A percentile compares a stretch with the other conserved stretches of the same genome.
Evolutionary conservation across 495 filamentous ascomycete species (phyloP).

Genomic region (Haplographium delicatum): DNA sequence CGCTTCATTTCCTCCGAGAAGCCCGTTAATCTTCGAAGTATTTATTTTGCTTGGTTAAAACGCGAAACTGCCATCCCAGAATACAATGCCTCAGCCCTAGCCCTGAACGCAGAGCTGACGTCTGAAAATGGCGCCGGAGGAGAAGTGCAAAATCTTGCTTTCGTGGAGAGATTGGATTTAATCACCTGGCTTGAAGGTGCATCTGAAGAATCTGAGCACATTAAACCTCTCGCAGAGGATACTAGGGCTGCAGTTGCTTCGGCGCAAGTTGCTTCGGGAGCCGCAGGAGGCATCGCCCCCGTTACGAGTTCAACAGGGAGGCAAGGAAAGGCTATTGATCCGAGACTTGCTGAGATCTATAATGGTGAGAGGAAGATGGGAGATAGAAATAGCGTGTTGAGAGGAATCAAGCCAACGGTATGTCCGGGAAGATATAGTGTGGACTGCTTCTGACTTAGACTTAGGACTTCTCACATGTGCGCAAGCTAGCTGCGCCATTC

Average conservation of each 20-base stretch:
- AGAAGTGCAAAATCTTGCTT: slow-evolving; percentile 75
- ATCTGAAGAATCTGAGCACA: slow-evolving; percentile 84
- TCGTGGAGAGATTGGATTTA: slow-evolving; percentile 84
- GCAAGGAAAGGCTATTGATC: slow-evolving; percentile 62
- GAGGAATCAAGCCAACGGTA: slow-evolving; percentile 88
- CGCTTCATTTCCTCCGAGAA: slow-evolving; percentile 72
- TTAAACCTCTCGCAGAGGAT: slow-evolving; percentile 70
- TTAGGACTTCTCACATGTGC: slow-evolving; percentile 92
- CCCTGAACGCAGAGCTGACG: slow-evolving; percentile 73
- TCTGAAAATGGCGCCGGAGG: slow-evolving; percentile 47
- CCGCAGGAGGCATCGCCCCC: slow-evolving; percentile 34
- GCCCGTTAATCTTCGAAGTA: slow-evolving; percentile 81
- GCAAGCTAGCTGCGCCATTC: slow-evolving; percentile 78
- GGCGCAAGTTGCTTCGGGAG: slow-evolving; percentile 47
- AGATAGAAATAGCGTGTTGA: slow-evolving; percentile 81
- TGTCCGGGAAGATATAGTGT: slow-evolving; percentile 32
- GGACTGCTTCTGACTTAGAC: slow-evolving; percentile 9
- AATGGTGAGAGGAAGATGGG: slow-evolving; percentile 85
- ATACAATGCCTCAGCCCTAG: slow-evolving; percentile 78
- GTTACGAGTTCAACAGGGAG: slow-evolving; percentile 46
- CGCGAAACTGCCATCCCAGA: slow-evolving; percentile 81
- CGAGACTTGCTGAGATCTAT: slow-evolving; percentile 80
- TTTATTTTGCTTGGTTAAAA: slow-evolving; percentile 93
- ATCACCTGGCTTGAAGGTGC: slow-evolving; percentile 89
- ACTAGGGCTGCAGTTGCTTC: slow-evolving; percentile 39